Evolutionary conservation across 768 basidiomycete genomes (phyloP).

Genomic region (Peribolospora baueri): DNA sequence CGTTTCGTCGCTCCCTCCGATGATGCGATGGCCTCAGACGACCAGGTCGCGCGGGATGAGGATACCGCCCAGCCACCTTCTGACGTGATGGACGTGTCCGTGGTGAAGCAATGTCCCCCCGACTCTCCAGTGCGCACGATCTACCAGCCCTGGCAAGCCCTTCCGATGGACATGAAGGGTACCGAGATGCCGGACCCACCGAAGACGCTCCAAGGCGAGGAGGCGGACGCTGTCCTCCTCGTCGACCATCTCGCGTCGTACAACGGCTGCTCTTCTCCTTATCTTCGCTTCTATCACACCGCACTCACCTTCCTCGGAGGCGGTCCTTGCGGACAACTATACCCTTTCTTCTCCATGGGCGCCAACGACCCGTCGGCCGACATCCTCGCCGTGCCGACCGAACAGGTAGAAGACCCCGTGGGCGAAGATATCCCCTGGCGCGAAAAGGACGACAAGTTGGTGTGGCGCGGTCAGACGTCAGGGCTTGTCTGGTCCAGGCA

Average conservation of each 20-base stretch:
- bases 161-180: background rate
- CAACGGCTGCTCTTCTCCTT: background rate
- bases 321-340: conserved; percentile 8
- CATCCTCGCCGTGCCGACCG: conserved; percentile 14
- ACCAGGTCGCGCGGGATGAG: background rate
- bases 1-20: background rate
- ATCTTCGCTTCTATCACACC: conserved; percentile 1
- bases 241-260: background rate
- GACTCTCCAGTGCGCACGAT: conserved; percentile 9
- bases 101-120: conserved; percentile 12
- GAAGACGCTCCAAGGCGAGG: background rate
- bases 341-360: conserved; percentile 13
- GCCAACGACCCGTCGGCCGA: conserved; percentile 13
- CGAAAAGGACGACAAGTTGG: conserved; percentile 19
- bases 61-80: conserved; percentile 6
- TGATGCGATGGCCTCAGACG: conserved; percentile 3
- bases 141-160: conserved; percentile 11
- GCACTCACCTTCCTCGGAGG: conserved; percentile 12
- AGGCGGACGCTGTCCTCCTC: background rate
- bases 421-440: conserved; percentile 19
- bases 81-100: conserved; percentile 8
- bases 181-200: no score
- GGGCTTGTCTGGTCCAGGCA: conserved; percentile 15
- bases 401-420: conserved; percentile 15
- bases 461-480: conserved; percentile 25